Conservation (phyloP, 2,329 filamentous ascomycete species). For the Pestalotiopsis sp. region DNA sequence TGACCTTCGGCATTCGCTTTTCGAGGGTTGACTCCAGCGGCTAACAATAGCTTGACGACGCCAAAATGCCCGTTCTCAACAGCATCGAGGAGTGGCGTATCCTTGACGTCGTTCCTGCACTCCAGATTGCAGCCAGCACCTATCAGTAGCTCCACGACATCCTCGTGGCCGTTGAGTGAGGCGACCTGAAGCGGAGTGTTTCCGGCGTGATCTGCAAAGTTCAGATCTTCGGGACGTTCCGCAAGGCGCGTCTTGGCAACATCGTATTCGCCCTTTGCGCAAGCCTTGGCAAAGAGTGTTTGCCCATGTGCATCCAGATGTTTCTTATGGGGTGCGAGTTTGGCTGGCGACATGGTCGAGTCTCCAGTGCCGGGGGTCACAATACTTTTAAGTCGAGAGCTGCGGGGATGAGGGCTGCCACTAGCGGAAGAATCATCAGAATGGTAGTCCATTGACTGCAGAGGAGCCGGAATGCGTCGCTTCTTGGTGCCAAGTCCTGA, state of each 20-base stretch:
- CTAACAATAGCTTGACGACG: slow-evolving; percentile 81
- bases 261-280: slow-evolving; percentile 82
- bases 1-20: slow-evolving; percentile 91
- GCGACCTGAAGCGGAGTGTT: slow-evolving; percentile 96
- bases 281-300: slow-evolving; percentile 86
- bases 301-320: slow-evolving; percentile 91
- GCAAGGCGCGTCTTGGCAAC: slow-evolving; percentile 72
- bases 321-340: slow-evolving; percentile 76
- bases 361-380: slow-evolving; percentile 59
- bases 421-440: slow-evolving; percentile 68
- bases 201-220: slow-evolving; percentile 90
- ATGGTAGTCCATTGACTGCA: slow-evolving; percentile 65
- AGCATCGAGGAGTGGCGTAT: slow-evolving; percentile 93
- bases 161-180: slow-evolving; percentile 79
- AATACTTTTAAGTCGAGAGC: slow-evolving; percentile 58
- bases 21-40: slow-evolving; percentile 87
- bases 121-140: slow-evolving; percentile 83
- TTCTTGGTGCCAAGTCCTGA: slow-evolving; percentile 63
- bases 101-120: slow-evolving; percentile 77
- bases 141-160: slow-evolving; percentile 87
- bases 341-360: slow-evolving; percentile 65
- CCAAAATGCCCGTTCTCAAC: slow-evolving; percentile 93
- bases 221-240: slow-evolving; percentile 84
- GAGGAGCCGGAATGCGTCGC: slow-evolving; percentile 60
- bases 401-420: slow-evolving; percentile 60